Percentiles rank a stretch among this genome's conserved stretches.
phyloP scores from a whole-genome alignment of 495 filamentous ascomycete genomes.

The Cercophora samala region DNA sequence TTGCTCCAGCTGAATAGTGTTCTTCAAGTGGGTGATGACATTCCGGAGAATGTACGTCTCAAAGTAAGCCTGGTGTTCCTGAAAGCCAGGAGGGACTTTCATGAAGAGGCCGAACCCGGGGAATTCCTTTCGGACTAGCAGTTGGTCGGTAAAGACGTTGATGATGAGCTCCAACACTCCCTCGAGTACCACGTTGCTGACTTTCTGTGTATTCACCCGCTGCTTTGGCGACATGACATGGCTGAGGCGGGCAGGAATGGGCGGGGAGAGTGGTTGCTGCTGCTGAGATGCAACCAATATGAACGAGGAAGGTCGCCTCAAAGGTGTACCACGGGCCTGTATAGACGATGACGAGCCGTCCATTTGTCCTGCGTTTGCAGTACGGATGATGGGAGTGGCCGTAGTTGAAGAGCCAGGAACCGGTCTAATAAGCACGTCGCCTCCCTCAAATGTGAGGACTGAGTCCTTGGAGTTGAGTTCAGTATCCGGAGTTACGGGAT shows the following conservation, averaged over 20 bases:
- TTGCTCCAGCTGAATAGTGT: conserved; percentile 65
- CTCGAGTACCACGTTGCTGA: conserved; percentile 68
- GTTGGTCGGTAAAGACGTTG: conserved; percentile 74
- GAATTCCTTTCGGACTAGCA: conserved; percentile 83
- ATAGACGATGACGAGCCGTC: conserved; percentile 36
- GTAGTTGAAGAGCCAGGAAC: conserved; percentile 54
- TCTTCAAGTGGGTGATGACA: conserved; percentile 66
- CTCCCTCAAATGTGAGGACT: conserved; percentile 76
- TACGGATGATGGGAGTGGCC: conserved; percentile 65
- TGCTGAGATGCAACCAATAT: conserved; percentile 61
- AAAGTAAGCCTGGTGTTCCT: conserved; percentile 92
- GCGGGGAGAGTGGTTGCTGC: conserved; percentile 55
- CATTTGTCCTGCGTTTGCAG: conserved; percentile 56
- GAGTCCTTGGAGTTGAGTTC: conserved; percentile 79
- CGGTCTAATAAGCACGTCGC: conserved; percentile 76
- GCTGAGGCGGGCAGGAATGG: conserved; percentile 60
- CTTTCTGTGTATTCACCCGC: conserved; percentile 46
- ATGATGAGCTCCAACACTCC: conserved; percentile 71
- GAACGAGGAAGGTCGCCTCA: conserved; percentile 81
- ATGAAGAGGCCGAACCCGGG: conserved; percentile 80
- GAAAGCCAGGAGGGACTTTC: conserved; percentile 87
- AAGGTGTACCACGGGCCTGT: conserved; percentile 51
- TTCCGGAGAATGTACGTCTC: conserved; percentile 82
- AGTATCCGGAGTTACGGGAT: conserved; percentile 72
- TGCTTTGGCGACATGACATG: conserved; percentile 58